Evolutionary conservation across 345 rosid genomes (phyloP), one percentile per base, ranked within the genome.

Genomic region (Eucalyptus sp.): DNA sequence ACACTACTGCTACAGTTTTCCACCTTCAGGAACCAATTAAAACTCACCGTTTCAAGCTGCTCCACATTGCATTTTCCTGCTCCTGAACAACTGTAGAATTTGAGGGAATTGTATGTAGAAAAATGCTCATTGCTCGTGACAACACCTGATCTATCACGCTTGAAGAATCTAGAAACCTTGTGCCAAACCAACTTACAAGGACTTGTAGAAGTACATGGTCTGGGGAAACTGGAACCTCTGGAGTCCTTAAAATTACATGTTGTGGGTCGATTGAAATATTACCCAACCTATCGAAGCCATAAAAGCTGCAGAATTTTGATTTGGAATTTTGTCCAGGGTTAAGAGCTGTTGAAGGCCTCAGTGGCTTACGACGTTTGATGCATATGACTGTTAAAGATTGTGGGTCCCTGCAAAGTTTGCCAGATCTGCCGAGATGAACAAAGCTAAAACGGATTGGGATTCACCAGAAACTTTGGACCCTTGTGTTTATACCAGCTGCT

Each of bases 361-460:
- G 62, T 56, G 62, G 1, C 62, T 24, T 24, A 56, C 62, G 0
- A 56, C 13, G 1, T 56, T 56, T 4, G 62, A 56, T 3, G 0
- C 29, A 24, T 56, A 0, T 56, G 62, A 56, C 62, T 22, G 27
- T 56, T 56, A 56, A 56, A 56, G 0, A 56, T 56, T 10, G 29
- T 22, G 29, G 0, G 29, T 56, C 27, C 62, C 62, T 8, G 8
- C 62, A 1, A 56, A 56, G 62, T 56, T 56, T 56, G 62, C 62
- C 62, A 22, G 27, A 22, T 24, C 62, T 24, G 62, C 62, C 13
- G 27, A 56, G 27, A 56, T 56, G 29, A 24, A 56, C 0, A 56
- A 56, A 56, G 29, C 62, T 56, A 24, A 56, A 56, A 56, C 62
- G 62, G 1, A 56, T 24, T 56, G 62, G 62, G 62, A 56, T 20